Conservation (phyloP, 1,284 basidiomycete species). For the Apiotrichum laibachii region DNA sequence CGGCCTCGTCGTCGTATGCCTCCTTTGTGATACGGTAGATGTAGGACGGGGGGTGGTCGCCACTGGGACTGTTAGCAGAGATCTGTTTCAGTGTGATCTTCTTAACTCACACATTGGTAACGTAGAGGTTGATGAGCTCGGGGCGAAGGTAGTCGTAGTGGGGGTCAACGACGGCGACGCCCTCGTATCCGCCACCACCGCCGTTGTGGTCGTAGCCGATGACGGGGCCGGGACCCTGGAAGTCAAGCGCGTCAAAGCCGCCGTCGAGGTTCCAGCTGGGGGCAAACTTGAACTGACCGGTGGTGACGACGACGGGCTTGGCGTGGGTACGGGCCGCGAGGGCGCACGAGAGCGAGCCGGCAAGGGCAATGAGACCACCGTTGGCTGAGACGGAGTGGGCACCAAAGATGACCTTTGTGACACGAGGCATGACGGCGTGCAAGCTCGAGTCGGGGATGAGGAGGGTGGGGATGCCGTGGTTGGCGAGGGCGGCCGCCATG, state of each 20-base stretch:
- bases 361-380: constrained; percentile 86
- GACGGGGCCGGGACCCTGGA: constrained; percentile 78
- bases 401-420: constrained; percentile 92
- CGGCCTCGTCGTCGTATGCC: constrained; percentile 79
- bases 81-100: not conserved
- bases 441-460: constrained; percentile 93
- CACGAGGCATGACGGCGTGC: constrained; percentile 92
- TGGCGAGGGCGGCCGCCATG: constrained; percentile 75
- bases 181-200: constrained; percentile 75
- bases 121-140: constrained; percentile 86
- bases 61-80: constrained; percentile 56
- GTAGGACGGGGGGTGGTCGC: constrained; percentile 87
- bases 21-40: constrained; percentile 87
- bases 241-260: constrained; percentile 80
- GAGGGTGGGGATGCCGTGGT: constrained; percentile 82
- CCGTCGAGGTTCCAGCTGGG: constrained; percentile 91
- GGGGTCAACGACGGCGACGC: constrained; percentile 85
- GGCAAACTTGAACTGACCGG: constrained; percentile 94
- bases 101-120: constrained; percentile 85
- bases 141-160: constrained; percentile 93
- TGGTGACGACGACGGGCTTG: constrained; percentile 89
- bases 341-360: constrained; percentile 78
- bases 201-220: constrained; percentile 59
- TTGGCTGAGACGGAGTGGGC: constrained; percentile 93
- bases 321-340: constrained; percentile 88